Base-by-base conservation (phyloP, 2,329 filamentous ascomycete species). In the Fusarium anthophilum region DNA sequence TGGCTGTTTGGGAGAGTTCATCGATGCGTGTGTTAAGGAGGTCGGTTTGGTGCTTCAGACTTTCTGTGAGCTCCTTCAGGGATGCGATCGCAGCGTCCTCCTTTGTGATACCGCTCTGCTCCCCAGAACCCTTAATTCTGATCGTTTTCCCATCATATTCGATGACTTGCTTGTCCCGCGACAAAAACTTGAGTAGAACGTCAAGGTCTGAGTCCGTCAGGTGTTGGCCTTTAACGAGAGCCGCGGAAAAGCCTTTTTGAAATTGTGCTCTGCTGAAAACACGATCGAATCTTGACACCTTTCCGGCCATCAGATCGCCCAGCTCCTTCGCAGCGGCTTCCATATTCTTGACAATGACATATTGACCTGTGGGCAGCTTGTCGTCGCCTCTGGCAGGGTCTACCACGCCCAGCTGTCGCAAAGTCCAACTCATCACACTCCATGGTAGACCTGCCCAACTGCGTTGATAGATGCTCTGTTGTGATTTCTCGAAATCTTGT, bases 41-140 rank as follows among this genome's bases (percentile, higher is more conserved):
- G 13, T 87, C 83, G 22, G 94, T 92, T 69, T 98, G 91, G 26
- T 91, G 89, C 70, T 92, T 91, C 22, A 99, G 87, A 57, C 93
- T 92, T 45, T 89, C 86, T 35, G 95, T 92, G 17, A 98, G 87
- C 32, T 93, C 90, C 78, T 95, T 96, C 15, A 99, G 89, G 24
- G 93, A 93, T 3, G 95, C 95, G 71, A 98, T 94, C 2, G 94
- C 93, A 9, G 87, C 85, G 83, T 99, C 96, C 77, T 97, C 92
- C 65, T 91, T 86, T 2, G 93, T 93, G 73, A 98, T 92, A 0
- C 77, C 76, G 2, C 79, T 67, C 50, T 84, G 82, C 58, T 89
- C 86, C 7, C 86, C 84, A 1, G 87, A 80, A 1, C 83, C 82
- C 76, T 90, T 92, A 81, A 98, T 91, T 80, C 93, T 95, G 76